Evolutionary conservation across 768 basidiomycete genomes (phyloP).

Genomic region (Naganishia vaughanmartiniae): DNA sequence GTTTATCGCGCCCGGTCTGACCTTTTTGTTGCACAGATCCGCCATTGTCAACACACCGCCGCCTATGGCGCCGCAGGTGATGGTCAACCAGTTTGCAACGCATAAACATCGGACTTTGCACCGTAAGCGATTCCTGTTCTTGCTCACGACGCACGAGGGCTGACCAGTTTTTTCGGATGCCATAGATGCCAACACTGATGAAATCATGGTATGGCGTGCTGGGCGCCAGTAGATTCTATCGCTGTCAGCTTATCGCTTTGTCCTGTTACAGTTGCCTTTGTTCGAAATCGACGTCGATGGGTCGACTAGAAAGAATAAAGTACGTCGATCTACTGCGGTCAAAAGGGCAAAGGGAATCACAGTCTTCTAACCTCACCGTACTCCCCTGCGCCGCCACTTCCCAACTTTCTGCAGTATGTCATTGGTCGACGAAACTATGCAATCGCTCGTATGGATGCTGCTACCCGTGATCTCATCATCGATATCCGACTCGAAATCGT

Average conservation of each 20-base stretch:
- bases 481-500: conserved; percentile 81
- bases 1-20: not conserved
- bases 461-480: conserved; percentile 67
- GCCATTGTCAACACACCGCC: conserved; percentile 96
- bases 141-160: not conserved
- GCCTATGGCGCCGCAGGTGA: conserved; percentile 63
- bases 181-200: conserved; percentile 69
- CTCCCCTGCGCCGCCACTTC: not conserved
- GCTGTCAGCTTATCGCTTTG: no score
- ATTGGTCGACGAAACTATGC: conserved; percentile 91
- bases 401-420: conserved; percentile 56
- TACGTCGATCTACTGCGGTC: not conserved
- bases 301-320: conserved; percentile 65
- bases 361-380: not conserved
- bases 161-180: not conserved
- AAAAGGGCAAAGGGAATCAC: not conserved
- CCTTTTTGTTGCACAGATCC: conserved; percentile 56
- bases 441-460: conserved; percentile 61
- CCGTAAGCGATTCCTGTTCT: conserved; percentile 28
- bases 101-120: conserved; percentile 87
- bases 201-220: conserved; percentile 74
- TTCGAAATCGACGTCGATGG: conserved; percentile 78
- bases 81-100: conserved; percentile 70
- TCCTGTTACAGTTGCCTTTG: conserved; percentile 64
- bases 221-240: no score